These are phyloP conservation scores for Cryphonectria japonica DNA, from an alignment of 2,329 filamentous ascomycete genomes.

Conservation along the genomic window DNA sequence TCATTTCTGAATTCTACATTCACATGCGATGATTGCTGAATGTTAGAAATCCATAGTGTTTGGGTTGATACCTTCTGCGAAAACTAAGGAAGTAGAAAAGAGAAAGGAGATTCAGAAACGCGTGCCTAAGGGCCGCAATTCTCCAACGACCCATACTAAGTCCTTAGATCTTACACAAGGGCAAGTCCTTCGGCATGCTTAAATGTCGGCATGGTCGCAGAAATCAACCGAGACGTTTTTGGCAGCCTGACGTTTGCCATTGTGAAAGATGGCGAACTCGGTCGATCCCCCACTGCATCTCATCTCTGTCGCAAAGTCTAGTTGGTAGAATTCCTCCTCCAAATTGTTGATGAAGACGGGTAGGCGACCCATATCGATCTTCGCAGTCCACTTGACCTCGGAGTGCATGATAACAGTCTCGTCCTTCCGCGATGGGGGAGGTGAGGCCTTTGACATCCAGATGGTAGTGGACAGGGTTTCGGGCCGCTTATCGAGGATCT, in stretches of 20 bases:
- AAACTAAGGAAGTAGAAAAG: neutral
- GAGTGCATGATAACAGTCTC: slow-evolving; percentile 15
- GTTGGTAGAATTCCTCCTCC: slow-evolving; percentile 1
- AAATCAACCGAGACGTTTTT: slow-evolving; percentile 30
- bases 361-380: slow-evolving; percentile 21
- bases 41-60: neutral
- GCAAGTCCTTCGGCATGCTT: neutral
- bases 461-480: slow-evolving; percentile 6
- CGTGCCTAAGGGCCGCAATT: neutral
- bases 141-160: neutral
- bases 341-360: slow-evolving; percentile 11
- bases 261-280: slow-evolving; percentile 29
- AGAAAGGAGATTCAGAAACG: neutral
- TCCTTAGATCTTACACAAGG: neutral
- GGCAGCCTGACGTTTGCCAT: slow-evolving; percentile 23
- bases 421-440: slow-evolving; percentile 13
- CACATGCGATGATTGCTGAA: neutral
- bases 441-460: slow-evolving; percentile 4
- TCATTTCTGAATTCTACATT: neutral
- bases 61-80: neutral
- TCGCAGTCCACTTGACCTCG: slow-evolving; percentile 25
- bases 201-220: slow-evolving; percentile 3
- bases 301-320: slow-evolving; percentile 29
- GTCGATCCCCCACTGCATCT: slow-evolving; percentile 21
- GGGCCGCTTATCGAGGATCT: neutral